phyloP scores from a whole-genome alignment of 805 yeast genomes.

The Saturnispora dispora region DNA sequence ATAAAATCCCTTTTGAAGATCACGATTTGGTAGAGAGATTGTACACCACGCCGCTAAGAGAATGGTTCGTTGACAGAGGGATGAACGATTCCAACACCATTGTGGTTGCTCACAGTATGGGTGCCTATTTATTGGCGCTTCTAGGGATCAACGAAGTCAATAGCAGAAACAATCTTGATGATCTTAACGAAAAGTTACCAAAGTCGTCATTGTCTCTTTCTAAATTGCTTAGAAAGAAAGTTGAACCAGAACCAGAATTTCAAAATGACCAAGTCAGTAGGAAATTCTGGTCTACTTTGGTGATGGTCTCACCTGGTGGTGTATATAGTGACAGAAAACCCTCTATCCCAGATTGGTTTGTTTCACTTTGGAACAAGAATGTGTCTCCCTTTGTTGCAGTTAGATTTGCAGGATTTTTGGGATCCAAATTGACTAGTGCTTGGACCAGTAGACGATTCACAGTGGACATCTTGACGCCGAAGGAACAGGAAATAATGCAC shows the following conservation, averaged over 20 bases:
- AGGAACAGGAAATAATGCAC: constrained; percentile 45
- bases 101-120: constrained; percentile 83
- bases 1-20: constrained; percentile 28
- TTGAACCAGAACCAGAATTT: neutral
- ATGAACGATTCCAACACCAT: constrained; percentile 36
- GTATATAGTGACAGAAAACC: constrained; percentile 35
- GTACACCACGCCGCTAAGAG: constrained; percentile 55
- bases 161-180: constrained; percentile 8
- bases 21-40: constrained; percentile 47
- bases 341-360: constrained; percentile 67
- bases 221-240: neutral
- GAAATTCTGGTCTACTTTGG: constrained; percentile 33
- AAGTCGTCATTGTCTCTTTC: neutral
- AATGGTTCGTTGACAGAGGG: constrained; percentile 47
- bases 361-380: constrained; percentile 65
- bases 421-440: constrained; percentile 77
- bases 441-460: constrained; percentile 85
- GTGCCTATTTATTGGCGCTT: constrained; percentile 71
- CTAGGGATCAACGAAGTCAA: constrained; percentile 29
- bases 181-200: constrained; percentile 9
- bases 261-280: constrained; percentile 6
- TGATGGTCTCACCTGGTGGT: constrained; percentile 91
- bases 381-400: constrained; percentile 80
- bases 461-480: constrained; percentile 18
- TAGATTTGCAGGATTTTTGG: constrained; percentile 68